These are phyloP conservation scores for Exophiala aquamarina DNA, from an alignment of 2,329 filamentous ascomycete species.

Conservation along the genomic window DNA sequence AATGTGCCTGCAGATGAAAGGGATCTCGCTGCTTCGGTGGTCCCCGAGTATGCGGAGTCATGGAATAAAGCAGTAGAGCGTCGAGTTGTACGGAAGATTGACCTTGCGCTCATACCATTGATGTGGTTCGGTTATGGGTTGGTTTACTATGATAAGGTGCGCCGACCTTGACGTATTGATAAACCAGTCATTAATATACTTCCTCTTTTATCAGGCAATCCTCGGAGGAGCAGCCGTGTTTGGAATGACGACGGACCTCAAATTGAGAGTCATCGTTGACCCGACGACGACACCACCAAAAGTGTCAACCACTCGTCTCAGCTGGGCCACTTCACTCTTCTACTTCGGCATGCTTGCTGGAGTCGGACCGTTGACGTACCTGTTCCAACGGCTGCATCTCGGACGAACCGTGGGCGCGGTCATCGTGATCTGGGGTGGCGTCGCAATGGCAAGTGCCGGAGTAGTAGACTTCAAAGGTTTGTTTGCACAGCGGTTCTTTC, in stretches of 20 bases:
- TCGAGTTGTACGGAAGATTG: slow-evolving; percentile 65
- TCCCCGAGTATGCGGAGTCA: slow-evolving; percentile 55
- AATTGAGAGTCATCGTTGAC: slow-evolving; percentile 54
- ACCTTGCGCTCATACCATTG: slow-evolving; percentile 65
- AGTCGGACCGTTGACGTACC: slow-evolving; percentile 71
- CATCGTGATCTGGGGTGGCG: slow-evolving; percentile 65
- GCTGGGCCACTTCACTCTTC: slow-evolving; percentile 67
- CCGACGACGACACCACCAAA: slow-evolving; percentile 52
- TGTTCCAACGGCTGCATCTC: slow-evolving; percentile 66
- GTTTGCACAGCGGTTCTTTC: slow-evolving; percentile 66
- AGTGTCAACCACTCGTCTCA: slow-evolving; percentile 66
- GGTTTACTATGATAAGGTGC: slow-evolving; percentile 68
- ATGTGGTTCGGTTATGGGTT: slow-evolving; percentile 67
- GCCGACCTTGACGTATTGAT: neutral
- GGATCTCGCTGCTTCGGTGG: slow-evolving; percentile 59
- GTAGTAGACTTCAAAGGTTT: slow-evolving; percentile 65
- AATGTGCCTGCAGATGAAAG: slow-evolving; percentile 36
- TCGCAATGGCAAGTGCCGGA: slow-evolving; percentile 69
- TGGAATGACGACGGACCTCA: slow-evolving; percentile 71
- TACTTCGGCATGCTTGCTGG: slow-evolving; percentile 75
- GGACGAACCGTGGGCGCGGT: slow-evolving; percentile 63
- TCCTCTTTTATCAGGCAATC: slow-evolving; percentile 55
- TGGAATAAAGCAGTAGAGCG: slow-evolving; percentile 57
- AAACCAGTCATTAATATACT: neutral
- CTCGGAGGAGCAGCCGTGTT: slow-evolving; percentile 71